Evolutionary conservation across 2,329 filamentous ascomycete genomes (phyloP).

Genomic region (Fusarium neocosmosporiellum): DNA sequence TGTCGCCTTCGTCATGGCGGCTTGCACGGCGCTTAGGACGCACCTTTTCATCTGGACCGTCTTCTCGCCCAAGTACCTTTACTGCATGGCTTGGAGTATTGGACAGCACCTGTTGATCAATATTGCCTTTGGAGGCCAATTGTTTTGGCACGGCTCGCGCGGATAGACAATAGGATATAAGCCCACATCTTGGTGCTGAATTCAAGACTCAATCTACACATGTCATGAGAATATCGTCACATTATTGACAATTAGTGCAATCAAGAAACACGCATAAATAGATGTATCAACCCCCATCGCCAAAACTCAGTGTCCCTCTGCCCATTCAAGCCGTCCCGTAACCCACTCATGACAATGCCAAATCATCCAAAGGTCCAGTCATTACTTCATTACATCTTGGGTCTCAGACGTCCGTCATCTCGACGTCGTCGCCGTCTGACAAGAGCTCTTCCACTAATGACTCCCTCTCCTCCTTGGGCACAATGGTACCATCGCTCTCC

Average conservation of each 20-base stretch:
- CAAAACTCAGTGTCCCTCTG: constrained; percentile 22
- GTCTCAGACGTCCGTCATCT: constrained; percentile 44
- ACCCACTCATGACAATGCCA: constrained; percentile 20
- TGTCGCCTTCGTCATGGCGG: constrained; percentile 82
- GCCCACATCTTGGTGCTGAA: neutral
- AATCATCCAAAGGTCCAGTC: constrained; percentile 36
- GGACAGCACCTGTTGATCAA: constrained; percentile 84
- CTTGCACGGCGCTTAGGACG: constrained; percentile 84
- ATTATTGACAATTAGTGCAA: constrained; percentile 7
- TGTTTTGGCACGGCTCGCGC: constrained; percentile 64
- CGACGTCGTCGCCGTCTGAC: constrained; percentile 54
- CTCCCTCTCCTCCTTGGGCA: constrained; percentile 48
- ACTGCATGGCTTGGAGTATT: constrained; percentile 87
- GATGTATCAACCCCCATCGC: constrained; percentile 25
- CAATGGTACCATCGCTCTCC: constrained; percentile 49
- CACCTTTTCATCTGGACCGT: constrained; percentile 99
- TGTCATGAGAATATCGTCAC: neutral
- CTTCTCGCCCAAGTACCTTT: constrained; percentile 96
- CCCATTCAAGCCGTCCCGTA: constrained; percentile 14
- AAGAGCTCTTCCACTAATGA: constrained; percentile 55
- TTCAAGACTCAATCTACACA: constrained; percentile 6
- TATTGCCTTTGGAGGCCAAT: constrained; percentile 67
- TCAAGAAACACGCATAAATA: constrained; percentile 21
- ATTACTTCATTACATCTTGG: constrained; percentile 32
- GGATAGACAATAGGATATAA: constrained; percentile 11